A percentile compares a stretch with the other conserved stretches of the same genome.
phyloP scores from a whole-genome alignment of 2,329 filamentous ascomycete species.

The Colletotrichum tabaci region DNA sequence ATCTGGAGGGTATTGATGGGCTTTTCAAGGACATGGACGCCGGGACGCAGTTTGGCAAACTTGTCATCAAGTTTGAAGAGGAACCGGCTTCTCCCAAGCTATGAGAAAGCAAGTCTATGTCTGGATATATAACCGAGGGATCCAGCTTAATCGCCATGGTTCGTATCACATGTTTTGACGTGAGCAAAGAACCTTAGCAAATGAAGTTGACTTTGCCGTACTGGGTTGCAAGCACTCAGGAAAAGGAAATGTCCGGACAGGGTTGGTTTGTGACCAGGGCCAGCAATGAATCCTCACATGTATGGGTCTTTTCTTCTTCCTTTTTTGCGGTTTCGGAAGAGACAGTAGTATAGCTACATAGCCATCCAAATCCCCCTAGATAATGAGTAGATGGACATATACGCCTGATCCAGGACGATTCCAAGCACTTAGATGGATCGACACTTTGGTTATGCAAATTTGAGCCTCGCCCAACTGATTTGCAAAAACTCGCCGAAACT shows the following conservation, averaged over 20 bases:
- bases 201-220: neutral
- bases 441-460: too few relatives aligned
- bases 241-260: neutral
- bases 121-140: neutral
- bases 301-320: neutral
- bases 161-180: neutral
- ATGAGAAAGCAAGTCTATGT: conserved; percentile 46
- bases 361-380: too few relatives aligned
- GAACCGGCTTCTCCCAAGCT: conserved; percentile 57
- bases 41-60: conserved; percentile 90
- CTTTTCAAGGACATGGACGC: conserved; percentile 92
- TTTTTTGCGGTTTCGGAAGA: too few relatives aligned
- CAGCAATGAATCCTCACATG: neutral
- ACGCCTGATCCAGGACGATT: too few relatives aligned
- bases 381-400: too few relatives aligned
- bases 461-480: neutral
- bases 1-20: conserved; percentile 83
- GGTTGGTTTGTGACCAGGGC: neutral
- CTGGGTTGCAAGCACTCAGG: neutral
- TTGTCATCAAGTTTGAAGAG: conserved; percentile 81
- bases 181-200: neutral
- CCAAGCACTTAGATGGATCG: too few relatives aligned
- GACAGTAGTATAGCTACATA: too few relatives aligned
- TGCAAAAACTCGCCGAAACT: neutral
- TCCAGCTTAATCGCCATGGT: neutral